phyloP scores from a whole-genome alignment of 306 rosid species.

The Trifolium subterraneum region DNA sequence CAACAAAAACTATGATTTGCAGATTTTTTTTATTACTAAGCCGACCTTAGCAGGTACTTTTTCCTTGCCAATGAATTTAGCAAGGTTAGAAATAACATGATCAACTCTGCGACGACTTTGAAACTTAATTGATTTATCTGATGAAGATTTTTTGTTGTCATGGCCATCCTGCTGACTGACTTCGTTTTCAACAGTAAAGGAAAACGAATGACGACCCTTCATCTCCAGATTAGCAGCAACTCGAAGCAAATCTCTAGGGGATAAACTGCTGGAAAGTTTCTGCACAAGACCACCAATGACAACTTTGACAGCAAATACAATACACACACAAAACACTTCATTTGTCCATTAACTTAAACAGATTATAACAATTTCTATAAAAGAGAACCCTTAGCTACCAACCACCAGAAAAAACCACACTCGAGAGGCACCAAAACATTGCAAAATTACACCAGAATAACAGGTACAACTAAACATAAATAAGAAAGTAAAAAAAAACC shows the following conservation, averaged over 20 bases:
- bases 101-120: conserved; percentile 65
- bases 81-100: conserved; percentile 82
- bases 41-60: conserved; percentile 86
- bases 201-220: conserved; percentile 73
- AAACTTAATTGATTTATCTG: conserved; percentile 60
- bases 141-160: conserved; percentile 55
- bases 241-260: conserved; percentile 66
- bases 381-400: no score
- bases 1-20: background rate
- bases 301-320: conserved; percentile 81
- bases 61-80: conserved; percentile 78
- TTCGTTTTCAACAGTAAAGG: conserved; percentile 74
- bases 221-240: conserved; percentile 89
- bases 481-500: no score
- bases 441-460: no score
- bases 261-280: conserved; percentile 66
- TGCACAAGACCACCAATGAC: conserved; percentile 79
- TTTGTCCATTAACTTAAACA: no score
- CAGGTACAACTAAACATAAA: no score
- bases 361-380: no score
- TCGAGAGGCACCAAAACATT: no score
- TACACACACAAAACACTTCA: no score
- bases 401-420: no score
- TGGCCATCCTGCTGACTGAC: conserved; percentile 55
- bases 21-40: conserved; percentile 27